Evolutionary conservation across 192 early-diverging fungal genomes (phyloP).

Genomic region (Paraglomus brasilianum): DNA sequence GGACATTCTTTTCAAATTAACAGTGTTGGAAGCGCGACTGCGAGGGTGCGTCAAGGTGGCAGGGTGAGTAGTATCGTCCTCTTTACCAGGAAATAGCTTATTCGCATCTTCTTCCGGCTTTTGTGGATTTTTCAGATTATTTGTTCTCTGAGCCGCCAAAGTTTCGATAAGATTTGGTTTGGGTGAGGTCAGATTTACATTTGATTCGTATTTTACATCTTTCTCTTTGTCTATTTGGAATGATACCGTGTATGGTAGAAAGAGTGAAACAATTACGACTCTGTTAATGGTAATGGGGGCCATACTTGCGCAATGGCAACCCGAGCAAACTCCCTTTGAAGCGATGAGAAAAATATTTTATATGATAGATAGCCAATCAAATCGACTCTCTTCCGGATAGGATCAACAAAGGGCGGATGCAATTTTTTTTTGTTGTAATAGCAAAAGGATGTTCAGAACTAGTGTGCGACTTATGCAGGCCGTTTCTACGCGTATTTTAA

Average conservation of each 20-base stretch:
- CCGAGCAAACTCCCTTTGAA: too few relatives aligned
- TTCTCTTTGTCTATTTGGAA: constrained; percentile 51
- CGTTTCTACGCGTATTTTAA: too few relatives aligned
- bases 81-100: constrained; percentile 42
- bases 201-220: constrained; percentile 36
- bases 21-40: constrained; percentile 35
- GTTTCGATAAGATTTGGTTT: constrained; percentile 43
- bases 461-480: too few relatives aligned
- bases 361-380: too few relatives aligned
- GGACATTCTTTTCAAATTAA: constrained; percentile 31
- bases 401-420: too few relatives aligned
- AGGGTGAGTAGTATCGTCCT: background rate
- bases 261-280: constrained; percentile 71
- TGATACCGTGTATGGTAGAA: constrained; percentile 72
- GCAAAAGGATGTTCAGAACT: too few relatives aligned
- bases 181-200: constrained; percentile 18
- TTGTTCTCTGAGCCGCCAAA: constrained; percentile 33
- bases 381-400: too few relatives aligned
- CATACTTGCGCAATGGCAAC: too few relatives aligned
- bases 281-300: constrained; percentile 41
- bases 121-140: constrained; percentile 31
- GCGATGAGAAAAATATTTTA: too few relatives aligned
- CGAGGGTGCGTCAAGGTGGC: constrained; percentile 35
- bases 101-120: constrained; percentile 21
- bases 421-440: too few relatives aligned